Evolutionary conservation across 495 filamentous ascomycete species (phyloP).

Genomic region (Aspergillus kassunensis): DNA sequence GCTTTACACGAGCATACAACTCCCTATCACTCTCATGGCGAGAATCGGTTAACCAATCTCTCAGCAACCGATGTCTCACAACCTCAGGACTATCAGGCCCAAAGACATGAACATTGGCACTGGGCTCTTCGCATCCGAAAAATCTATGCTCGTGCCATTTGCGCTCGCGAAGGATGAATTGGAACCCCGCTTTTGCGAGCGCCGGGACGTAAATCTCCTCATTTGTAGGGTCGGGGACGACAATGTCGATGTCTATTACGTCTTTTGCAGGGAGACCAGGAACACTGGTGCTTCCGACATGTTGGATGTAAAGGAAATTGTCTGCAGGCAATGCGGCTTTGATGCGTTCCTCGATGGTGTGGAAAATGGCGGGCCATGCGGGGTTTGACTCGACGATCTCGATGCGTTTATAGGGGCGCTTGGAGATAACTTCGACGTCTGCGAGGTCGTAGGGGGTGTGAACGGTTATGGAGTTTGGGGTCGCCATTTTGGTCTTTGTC

Average conservation of each 20-base stretch:
- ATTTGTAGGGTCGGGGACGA: constrained; percentile 30
- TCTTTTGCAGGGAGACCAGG: constrained; percentile 45
- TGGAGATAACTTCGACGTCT: constrained; percentile 1
- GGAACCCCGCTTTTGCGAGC: constrained; percentile 41
- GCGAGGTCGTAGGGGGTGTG: constrained; percentile 7
- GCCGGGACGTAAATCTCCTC: constrained; percentile 40
- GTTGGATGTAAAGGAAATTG: constrained; percentile 25
- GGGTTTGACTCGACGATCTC: constrained; percentile 40
- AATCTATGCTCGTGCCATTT: constrained; percentile 46
- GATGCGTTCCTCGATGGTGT: constrained; percentile 27
- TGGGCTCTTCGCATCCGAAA: constrained; percentile 27
- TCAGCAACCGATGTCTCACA: constrained; percentile 41
- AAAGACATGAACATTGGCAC: constrained; percentile 46
- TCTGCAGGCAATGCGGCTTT: constrained; percentile 25
- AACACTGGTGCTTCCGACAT: constrained; percentile 50
- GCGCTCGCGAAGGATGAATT: constrained; percentile 43
- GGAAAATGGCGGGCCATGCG: constrained; percentile 37
- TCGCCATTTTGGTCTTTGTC: not conserved
- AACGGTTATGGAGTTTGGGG: constrained; percentile 9
- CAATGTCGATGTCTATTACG: constrained; percentile 49
- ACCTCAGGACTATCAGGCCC: constrained; percentile 39
- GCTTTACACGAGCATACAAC: constrained; percentile 37
- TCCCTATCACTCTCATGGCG: constrained; percentile 29
- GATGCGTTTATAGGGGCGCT: constrained; percentile 16
- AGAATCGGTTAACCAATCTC: constrained; percentile 39